Evolutionary conservation across 2,329 filamentous ascomycete species (phyloP), one percentile per base, ranked within the genome.

Genomic region (Blastomyces gilchristii): DNA sequence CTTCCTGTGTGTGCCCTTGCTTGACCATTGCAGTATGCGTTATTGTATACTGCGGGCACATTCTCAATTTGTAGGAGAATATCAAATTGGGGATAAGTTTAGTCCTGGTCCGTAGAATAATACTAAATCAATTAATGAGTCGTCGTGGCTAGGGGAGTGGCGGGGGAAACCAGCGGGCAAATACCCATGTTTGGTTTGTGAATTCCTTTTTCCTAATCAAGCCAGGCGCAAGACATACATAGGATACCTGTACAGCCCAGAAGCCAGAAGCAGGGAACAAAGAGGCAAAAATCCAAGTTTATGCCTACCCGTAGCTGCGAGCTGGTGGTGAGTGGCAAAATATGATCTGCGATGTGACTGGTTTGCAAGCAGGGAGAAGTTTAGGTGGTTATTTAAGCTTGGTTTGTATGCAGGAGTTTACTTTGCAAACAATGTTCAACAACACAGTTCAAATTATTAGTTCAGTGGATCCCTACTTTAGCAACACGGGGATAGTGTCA

Each of bases 271-370:
- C 52, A 31, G 28, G 37, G 18, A 57, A 57, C 31, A 18, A 12
- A 11, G 37, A 41, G 54, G 53, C 53, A 56, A 56, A 57, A 39
- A 43, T 34, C 54, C 54, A 22, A 57, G 34, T 57, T 57, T 57
- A 39, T 57, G 54, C 34, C 2, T 28, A 28, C 28, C 28, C 28
- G 28, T 28, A 43, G 34, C n/a, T 22, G 1, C 8, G 54, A n/a
- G 54, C 25, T 41, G 34, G 28, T 28, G 54, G 31, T 34, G 54
- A 57, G 37, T 57, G 54, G 54, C 54, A 57, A 43, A 37, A 41
- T 4, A 57, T 14, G 34, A 25, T 25, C 34, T 5, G 37, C 18
- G 34, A 41, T 18, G 12, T 57, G 54, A 41, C 54, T 57, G 54
- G n/a, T 22, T 22, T 22, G n/a, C n/a, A 22, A 22, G n/a, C n/a